phyloP scores from a whole-genome alignment of 441 rosid genomes.

The Bocquillonia castaneifolia region DNA sequence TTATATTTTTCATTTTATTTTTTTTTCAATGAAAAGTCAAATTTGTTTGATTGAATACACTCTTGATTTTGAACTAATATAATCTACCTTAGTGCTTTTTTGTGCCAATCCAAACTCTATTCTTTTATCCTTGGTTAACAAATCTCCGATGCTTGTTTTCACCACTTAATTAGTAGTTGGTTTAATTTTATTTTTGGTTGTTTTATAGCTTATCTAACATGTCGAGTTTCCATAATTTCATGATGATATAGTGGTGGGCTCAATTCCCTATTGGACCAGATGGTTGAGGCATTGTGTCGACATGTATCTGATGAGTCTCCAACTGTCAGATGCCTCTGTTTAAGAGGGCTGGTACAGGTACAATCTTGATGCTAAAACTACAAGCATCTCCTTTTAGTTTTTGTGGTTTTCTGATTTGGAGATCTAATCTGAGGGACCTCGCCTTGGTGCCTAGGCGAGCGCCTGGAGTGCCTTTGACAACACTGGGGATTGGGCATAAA shows the following conservation, averaged over 20 bases:
- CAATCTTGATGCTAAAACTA: conserved; percentile 2
- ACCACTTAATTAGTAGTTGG: not conserved
- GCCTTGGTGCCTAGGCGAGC: too few species aligned
- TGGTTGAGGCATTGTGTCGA: conserved; percentile 92
- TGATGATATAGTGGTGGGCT: conserved; percentile 63
- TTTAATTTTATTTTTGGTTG: not conserved
- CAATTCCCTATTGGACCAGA: conserved; percentile 76
- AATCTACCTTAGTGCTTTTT: not conserved
- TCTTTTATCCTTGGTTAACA: not conserved
- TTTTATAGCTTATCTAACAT: not conserved
- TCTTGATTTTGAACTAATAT: not conserved
- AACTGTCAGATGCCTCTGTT: conserved; percentile 89
- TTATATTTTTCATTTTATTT: too few species aligned
- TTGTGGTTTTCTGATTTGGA: conserved; percentile 10
- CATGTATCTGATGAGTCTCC: conserved; percentile 97
- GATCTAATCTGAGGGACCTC: too few species aligned
- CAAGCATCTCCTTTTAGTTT: not conserved
- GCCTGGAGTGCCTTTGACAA: too few species aligned
- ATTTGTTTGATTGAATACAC: not conserved
- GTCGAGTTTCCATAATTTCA: conserved; percentile 22
- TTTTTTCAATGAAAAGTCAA: not conserved
- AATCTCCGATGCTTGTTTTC: not conserved
- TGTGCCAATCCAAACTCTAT: not conserved
- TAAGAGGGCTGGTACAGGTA: conserved; percentile 95
- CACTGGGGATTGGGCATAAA: not conserved